Evolutionary conservation across 495 filamentous ascomycete species (phyloP), one percentile per base, ranked within the genome.

Genomic region (Clohesyomyces aquaticus): DNA sequence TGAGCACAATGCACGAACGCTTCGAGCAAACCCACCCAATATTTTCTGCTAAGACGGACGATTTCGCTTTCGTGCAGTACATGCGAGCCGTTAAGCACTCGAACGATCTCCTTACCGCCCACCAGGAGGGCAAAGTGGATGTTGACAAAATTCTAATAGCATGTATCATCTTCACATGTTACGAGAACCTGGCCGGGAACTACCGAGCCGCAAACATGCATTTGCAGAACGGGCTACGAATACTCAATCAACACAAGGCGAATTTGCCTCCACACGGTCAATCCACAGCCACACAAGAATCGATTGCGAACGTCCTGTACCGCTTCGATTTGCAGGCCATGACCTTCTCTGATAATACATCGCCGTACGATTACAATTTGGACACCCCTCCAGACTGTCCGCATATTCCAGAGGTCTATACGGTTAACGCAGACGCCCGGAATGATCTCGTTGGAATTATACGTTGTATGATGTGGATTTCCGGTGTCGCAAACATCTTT

Each of bases 101-200:
- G 18, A 71, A 71, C 38, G 45, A 67, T 1, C 68, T 71, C 25
- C 55, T 71, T 3, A 54, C 35, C 16, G 48, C 54, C 1, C 60
- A 67, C 47, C 54, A 67, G 53, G 48, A 56, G 18, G 64, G 68
- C 0, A 38, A 56, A 21, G 45, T 48, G 4, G 53, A 63, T 49
- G 19, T 71, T 16, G 59, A 67, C 22, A 67, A 61, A 23, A 53
- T 71, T 6, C 64, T 71, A 22, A 61, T 71, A 28, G 68, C 68
- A 41, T 71, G 68, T 43, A 67, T 71, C 21, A 67, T 71, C 25
- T 71, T 71, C 56, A 64, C 63, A 2, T 71, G 68, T 47, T 71
- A 71, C 46, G 68, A 71, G 29, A 71, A 67, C 29, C 59, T 71
- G 12, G 64, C 64, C 4, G 68, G 68, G 3, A 71, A 71, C 46